phyloP scores from a whole-genome alignment of 2,329 filamentous ascomycete species.

The Hypomyces perniciosus region DNA sequence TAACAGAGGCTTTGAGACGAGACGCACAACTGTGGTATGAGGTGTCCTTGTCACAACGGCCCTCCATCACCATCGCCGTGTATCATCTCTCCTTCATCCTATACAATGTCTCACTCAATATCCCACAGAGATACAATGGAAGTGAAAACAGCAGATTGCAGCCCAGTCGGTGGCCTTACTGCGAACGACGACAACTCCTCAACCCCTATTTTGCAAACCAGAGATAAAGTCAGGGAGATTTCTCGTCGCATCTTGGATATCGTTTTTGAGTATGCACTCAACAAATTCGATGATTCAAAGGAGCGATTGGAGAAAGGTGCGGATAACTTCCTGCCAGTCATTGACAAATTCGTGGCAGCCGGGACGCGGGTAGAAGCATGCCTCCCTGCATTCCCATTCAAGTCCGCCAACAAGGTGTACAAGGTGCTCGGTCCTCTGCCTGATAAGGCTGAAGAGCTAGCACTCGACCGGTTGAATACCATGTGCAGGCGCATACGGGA shows the following conservation, averaged over 20 bases:
- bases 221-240: not conserved
- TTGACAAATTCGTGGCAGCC: constrained; percentile 18
- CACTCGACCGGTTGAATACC: constrained; percentile 20
- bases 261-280: constrained; percentile 22
- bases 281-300: constrained; percentile 22
- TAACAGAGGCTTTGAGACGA: no score
- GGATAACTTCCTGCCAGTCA: constrained; percentile 19
- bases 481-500: constrained; percentile 24
- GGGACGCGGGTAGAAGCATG: constrained; percentile 18
- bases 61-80: no score
- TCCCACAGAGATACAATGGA: no score
- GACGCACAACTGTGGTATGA: no score
- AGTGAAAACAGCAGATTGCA: no score
- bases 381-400: constrained; percentile 28
- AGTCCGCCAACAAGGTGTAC: constrained; percentile 28
- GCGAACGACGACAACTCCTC: no score
- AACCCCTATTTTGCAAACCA: no score
- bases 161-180: no score
- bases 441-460: constrained; percentile 28
- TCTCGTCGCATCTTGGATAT: constrained; percentile 19
- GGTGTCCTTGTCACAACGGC: no score
- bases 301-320: constrained; percentile 14
- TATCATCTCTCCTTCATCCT: no score
- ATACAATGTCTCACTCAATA: no score
- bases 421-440: constrained; percentile 26